Percentiles rank a stretch among this genome's conserved stretches.
Evolutionary conservation across 192 early-diverging fungal species (phyloP).

Genomic region (Coemansia aciculifera): DNA sequence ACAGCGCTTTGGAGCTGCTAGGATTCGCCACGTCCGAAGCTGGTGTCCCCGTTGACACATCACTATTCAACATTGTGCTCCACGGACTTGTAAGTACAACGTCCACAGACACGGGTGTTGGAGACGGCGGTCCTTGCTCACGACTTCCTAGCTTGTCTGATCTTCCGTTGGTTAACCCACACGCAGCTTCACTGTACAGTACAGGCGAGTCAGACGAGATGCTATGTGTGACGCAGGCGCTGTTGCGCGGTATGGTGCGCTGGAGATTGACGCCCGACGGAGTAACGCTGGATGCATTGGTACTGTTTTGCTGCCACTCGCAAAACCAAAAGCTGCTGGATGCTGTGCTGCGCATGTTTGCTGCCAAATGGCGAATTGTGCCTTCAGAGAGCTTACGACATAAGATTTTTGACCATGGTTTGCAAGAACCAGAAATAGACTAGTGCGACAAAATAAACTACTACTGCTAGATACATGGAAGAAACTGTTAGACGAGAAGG

Average conservation of each 20-base stretch:
- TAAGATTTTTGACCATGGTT: constrained; percentile 1
- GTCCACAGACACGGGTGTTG: not conserved
- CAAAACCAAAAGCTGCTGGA: constrained; percentile 11
- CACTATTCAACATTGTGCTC: constrained; percentile 40
- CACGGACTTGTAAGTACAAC: constrained; percentile 10
- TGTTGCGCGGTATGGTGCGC: constrained; percentile 36
- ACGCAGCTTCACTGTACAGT: constrained; percentile 16
- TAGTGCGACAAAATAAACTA: not conserved
- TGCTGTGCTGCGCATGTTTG: constrained; percentile 28
- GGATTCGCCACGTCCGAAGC: constrained; percentile 34
- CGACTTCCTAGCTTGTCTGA: constrained; percentile 9
- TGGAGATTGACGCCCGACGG: constrained; percentile 30
- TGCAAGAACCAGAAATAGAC: constrained; percentile 9
- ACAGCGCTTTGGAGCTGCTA: constrained; percentile 21
- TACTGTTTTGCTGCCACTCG: constrained; percentile 17
- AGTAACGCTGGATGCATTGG: constrained; percentile 27
- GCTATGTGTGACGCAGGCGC: constrained; percentile 7
- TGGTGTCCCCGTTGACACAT: constrained; percentile 23
- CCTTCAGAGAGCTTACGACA: constrained; percentile 28
- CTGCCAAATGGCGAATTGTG: constrained; percentile 23
- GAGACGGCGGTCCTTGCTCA: not conserved
- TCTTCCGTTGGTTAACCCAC: constrained; percentile 19
- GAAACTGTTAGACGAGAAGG: too few species aligned
- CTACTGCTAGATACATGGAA: not conserved
- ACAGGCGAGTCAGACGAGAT: not conserved